Percentiles rank a stretch among this genome's conserved stretches.
Evolutionary conservation across 805 yeast species (phyloP).

Genomic region (Candida adriatica): DNA sequence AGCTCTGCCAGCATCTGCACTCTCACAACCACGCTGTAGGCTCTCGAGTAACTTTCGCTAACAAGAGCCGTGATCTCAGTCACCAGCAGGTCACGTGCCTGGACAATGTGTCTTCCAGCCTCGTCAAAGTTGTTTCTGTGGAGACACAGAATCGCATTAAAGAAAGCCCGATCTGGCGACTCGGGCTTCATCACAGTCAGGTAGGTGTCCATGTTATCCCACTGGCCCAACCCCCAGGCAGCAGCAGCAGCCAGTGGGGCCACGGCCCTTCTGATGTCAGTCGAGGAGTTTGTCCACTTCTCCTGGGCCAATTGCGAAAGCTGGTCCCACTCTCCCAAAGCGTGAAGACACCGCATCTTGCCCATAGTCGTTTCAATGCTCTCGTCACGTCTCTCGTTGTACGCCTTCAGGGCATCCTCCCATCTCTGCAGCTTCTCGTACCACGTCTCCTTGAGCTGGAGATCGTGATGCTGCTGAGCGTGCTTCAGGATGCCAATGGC

Average conservation of each 20-base stretch:
- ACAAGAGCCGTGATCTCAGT: conserved; percentile 93
- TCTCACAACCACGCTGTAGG: conserved; percentile 93
- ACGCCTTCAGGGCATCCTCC: conserved; percentile 95
- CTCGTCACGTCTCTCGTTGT: conserved; percentile 69
- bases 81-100: conserved; percentile 83
- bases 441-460: conserved; percentile 96
- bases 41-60: conserved; percentile 93
- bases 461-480: conserved; percentile 84
- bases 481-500: conserved; percentile 95
- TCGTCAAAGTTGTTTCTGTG: conserved; percentile 82
- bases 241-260: conserved; percentile 99
- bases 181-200: conserved; percentile 85
- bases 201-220: conserved; percentile 94
- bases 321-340: conserved; percentile 98
- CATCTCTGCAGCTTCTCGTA: conserved; percentile 93
- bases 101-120: conserved; percentile 69
- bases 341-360: conserved; percentile 95
- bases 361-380: conserved; percentile 92
- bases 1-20: conserved; percentile 96
- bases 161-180: conserved; percentile 92
- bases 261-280: conserved; percentile 70
- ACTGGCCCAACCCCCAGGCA: conserved; percentile 95
- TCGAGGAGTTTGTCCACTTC: conserved; percentile 72
- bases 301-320: conserved; percentile 77
- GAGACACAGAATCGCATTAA: conserved; percentile 80